These are phyloP conservation scores for Sporothrix inflata DNA, from an alignment of 2,329 filamentous ascomycete species.

Conservation along the genomic window DNA sequence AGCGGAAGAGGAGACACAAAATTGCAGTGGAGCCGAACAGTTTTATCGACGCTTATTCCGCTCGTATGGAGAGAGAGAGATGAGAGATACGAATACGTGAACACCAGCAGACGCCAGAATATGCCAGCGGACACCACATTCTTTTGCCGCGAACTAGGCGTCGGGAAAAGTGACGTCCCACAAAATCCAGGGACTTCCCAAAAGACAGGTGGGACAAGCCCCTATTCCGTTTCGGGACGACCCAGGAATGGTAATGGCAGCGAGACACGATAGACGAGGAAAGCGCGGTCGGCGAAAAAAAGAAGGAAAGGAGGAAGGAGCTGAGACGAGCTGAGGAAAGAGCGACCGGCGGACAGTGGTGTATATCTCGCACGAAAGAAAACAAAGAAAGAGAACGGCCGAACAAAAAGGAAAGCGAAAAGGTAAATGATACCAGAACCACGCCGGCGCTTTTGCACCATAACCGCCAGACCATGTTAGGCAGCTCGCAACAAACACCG, in stretches of 20 bases:
- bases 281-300: constrained; percentile 1
- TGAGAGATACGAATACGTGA: background rate
- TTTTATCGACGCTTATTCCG: background rate
- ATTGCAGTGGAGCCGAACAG: background rate
- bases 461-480: constrained; percentile 15
- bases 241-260: background rate
- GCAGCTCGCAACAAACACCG: background rate
- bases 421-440: background rate
- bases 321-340: background rate
- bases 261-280: constrained; percentile 2
- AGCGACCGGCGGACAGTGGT: background rate
- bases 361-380: background rate
- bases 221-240: constrained; percentile 23
- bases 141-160: background rate
- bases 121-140: background rate
- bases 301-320: background rate
- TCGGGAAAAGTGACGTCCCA: background rate
- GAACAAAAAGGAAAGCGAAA: background rate
- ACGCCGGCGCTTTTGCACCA: background rate
- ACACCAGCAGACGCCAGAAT: constrained; percentile 5
- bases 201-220: background rate
- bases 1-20: background rate
- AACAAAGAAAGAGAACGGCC: background rate
- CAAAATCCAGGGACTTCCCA: background rate
- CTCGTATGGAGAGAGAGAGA: background rate